Evolutionary conservation across 2,329 filamentous ascomycete species (phyloP).

Genomic region (Beauveria pseudobassiana): DNA sequence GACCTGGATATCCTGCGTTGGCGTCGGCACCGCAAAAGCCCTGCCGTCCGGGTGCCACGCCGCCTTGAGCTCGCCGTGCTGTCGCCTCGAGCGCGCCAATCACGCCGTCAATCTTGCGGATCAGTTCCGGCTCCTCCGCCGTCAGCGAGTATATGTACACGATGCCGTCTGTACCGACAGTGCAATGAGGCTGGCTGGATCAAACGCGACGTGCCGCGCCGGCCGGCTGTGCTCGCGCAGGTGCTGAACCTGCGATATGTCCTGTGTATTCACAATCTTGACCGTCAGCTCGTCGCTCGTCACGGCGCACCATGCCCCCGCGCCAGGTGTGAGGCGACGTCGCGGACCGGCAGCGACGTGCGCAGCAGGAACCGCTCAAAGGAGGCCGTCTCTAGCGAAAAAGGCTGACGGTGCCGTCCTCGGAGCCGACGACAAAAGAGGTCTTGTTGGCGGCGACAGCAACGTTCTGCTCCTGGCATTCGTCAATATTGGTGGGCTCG

Average conservation of each 20-base stretch:
- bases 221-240: conserved; percentile 77
- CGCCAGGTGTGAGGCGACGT: conserved; percentile 64
- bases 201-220: conserved; percentile 88
- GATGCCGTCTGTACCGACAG: conserved; percentile 80
- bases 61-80: conserved; percentile 60
- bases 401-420: conserved; percentile 92
- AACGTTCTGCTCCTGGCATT: conserved; percentile 79
- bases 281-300: conserved; percentile 94
- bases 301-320: conserved; percentile 83
- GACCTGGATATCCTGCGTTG: conserved; percentile 75
- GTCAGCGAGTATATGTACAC: conserved; percentile 85
- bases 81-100: conserved; percentile 72
- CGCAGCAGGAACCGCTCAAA: conserved; percentile 80
- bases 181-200: conserved; percentile 68
- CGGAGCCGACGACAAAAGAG: conserved; percentile 82
- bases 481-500: conserved; percentile 87
- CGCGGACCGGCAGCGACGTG: conserved; percentile 77
- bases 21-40: conserved; percentile 79
- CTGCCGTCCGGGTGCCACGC: conserved; percentile 93
- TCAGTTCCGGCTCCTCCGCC: conserved; percentile 69
- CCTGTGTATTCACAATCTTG: conserved; percentile 75
- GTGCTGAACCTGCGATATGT: conserved; percentile 68
- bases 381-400: conserved; percentile 65
- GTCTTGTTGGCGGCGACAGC: conserved; percentile 69
- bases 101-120: conserved; percentile 78